Percentiles rank a stretch among this genome's conserved stretches.
Evolutionary conservation across 805 yeast species (phyloP).

Genomic region (Candida oleophila): DNA sequence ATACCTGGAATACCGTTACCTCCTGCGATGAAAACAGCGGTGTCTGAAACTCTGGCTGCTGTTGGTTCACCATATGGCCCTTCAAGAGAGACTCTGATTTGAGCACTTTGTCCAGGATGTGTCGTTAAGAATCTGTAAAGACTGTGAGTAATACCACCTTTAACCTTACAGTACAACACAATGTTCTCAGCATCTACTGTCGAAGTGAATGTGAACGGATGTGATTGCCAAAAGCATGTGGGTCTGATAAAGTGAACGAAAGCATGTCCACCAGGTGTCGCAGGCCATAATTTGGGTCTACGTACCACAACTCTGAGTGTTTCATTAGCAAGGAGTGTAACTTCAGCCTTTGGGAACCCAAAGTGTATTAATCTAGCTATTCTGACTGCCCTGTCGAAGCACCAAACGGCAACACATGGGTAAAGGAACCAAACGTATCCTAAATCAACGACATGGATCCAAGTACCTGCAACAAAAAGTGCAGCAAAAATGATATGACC

Average conservation of each 20-base stretch:
- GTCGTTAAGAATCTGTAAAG: conserved; percentile 24
- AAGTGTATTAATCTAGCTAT: conserved; percentile 26
- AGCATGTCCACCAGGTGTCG: conserved; percentile 41
- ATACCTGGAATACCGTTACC: conserved; percentile 74
- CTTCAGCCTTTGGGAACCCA: conserved; percentile 34
- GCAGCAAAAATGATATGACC: conserved; percentile 39
- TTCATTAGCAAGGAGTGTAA: conserved; percentile 31
- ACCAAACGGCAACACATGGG: conserved; percentile 37
- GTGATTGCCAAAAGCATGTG: conserved; percentile 42
- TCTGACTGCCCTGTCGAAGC: conserved; percentile 31
- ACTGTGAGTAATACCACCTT: conserved; percentile 35
- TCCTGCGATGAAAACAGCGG: conserved; percentile 63
- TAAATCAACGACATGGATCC: conserved; percentile 39
- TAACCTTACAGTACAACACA: conserved; percentile 33
- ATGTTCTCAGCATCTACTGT: conserved; percentile 20
- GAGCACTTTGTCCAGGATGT: conserved; percentile 25
- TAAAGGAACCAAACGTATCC: conserved; percentile 31
- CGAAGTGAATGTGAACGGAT: conserved; percentile 39
- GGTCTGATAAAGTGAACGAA: conserved; percentile 36
- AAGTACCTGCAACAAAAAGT: conserved; percentile 43
- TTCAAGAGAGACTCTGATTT: conserved; percentile 44
- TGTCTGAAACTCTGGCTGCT: conserved; percentile 50
- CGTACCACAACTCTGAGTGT: conserved; percentile 36
- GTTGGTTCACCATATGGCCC: conserved; percentile 69
- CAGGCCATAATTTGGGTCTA: conserved; percentile 35